Evolutionary conservation across 176 grass and related monocot species (phyloP).

Genomic region (Eremochloa ophiuroides): DNA sequence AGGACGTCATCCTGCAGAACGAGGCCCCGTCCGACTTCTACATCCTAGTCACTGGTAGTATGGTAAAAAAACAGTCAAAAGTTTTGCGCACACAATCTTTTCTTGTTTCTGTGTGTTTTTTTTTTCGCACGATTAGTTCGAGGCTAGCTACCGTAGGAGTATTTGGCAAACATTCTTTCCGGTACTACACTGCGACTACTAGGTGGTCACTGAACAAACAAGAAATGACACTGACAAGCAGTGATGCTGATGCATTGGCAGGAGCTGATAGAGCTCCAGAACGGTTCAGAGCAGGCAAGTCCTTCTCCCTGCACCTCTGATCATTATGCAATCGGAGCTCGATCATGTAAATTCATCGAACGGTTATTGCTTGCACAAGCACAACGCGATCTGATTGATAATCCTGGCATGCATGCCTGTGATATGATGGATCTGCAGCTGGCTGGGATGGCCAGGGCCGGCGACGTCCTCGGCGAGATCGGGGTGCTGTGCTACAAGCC

Average conservation of each 20-base stretch:
- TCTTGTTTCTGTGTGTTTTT: background rate
- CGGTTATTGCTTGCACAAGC: background rate
- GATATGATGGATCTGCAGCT: too few relatives aligned
- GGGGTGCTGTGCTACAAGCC: constrained; percentile 81
- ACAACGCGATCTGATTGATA: too few relatives aligned
- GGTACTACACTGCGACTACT: background rate
- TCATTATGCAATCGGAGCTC: background rate
- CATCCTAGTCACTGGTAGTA: constrained; percentile 70
- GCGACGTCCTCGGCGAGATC: constrained; percentile 73
- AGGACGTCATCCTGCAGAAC: constrained; percentile 86
- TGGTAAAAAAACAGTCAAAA: constrained; percentile 35
- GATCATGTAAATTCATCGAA: background rate
- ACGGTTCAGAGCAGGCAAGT: constrained; percentile 45
- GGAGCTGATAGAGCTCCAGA: constrained; percentile 57
- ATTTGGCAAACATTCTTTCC: too few relatives aligned
- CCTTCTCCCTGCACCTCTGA: background rate
- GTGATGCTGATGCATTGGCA: constrained; percentile 16
- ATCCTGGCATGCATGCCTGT: too few relatives aligned
- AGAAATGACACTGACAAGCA: background rate
- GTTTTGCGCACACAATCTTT: background rate
- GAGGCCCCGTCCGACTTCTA: constrained; percentile 80
- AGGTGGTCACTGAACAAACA: background rate
- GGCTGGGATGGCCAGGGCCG: constrained; percentile 28
- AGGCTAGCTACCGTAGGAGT: too few relatives aligned
- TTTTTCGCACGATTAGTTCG: background rate